Percentiles rank a stretch among this genome's conserved stretches.
These are phyloP conservation scores for Leptographium flavum DNA, from an alignment of 2,329 filamentous ascomycete genomes.

Conservation along the genomic window DNA sequence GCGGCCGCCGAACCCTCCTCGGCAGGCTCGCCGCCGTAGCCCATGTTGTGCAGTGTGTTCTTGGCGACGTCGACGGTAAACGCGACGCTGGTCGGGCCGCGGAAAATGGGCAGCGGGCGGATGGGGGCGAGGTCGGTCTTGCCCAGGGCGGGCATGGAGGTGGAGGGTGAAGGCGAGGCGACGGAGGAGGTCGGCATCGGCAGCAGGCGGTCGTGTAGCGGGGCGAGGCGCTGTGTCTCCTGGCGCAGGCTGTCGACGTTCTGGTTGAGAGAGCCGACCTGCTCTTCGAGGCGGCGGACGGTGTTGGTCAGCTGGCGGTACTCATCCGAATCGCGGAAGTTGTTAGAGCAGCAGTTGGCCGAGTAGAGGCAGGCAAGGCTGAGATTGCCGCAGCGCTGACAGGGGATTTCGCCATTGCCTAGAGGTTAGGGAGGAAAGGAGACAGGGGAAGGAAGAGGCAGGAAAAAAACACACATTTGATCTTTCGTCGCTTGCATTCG, in stretches of 20 bases:
- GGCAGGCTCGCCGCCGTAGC: slow-evolving; percentile 51
- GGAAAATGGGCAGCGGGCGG: slow-evolving; percentile 49
- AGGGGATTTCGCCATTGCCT: slow-evolving; percentile 50
- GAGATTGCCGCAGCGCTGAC: slow-evolving; percentile 54
- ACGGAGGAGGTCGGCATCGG: slow-evolving; percentile 21
- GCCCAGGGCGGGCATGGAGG: slow-evolving; percentile 27
- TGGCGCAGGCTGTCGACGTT: slow-evolving; percentile 55
- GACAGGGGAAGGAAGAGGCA: background rate
- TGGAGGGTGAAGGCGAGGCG: slow-evolving; percentile 27
- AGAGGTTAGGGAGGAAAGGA: slow-evolving; percentile 3
- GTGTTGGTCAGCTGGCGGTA: slow-evolving; percentile 70
- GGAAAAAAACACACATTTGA: slow-evolving; percentile 21
- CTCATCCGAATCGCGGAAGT: slow-evolving; percentile 43
- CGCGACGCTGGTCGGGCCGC: slow-evolving; percentile 62
- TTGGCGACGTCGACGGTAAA: slow-evolving; percentile 82
- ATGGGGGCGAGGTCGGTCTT: slow-evolving; percentile 31
- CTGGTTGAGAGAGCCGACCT: slow-evolving; percentile 64
- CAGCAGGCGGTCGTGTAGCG: slow-evolving; percentile 26
- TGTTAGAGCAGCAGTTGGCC: slow-evolving; percentile 24
- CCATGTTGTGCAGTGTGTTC: slow-evolving; percentile 78
- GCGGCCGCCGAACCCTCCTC: slow-evolving; percentile 34
- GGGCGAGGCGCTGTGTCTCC: slow-evolving; percentile 30
- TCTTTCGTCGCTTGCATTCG: slow-evolving; percentile 26
- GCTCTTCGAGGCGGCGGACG: slow-evolving; percentile 63
- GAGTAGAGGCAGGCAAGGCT: slow-evolving; percentile 27